phyloP scores from a whole-genome alignment of 805 yeast species.

The Candida nanaspora region DNA sequence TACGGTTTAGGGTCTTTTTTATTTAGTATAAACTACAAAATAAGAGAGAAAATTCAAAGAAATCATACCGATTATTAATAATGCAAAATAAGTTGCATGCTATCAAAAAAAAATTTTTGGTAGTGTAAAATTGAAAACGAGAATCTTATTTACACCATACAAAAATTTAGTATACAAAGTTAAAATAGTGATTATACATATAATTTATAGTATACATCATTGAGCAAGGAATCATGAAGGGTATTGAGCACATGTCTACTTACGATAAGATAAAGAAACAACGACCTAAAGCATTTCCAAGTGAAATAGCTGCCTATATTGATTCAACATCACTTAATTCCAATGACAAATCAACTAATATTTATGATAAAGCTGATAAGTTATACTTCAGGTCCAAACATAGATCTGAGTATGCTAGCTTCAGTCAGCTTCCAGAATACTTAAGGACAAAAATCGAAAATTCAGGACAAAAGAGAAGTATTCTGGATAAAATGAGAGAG shows the following conservation, averaged over 20 bases:
- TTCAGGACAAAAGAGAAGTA: conserved; percentile 2
- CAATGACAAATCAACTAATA: background rate
- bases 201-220: no score
- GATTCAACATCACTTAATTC: background rate
- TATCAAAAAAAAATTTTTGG: background rate
- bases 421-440: background rate
- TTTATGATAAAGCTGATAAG: background rate
- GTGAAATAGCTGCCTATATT: background rate
- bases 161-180: no score
- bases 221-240: no score
- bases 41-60: background rate
- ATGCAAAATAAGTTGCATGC: no score
- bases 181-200: no score
- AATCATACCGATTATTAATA: background rate
- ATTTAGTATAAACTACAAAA: background rate
- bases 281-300: background rate
- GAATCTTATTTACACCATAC: background rate
- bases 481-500: conserved; percentile 14
- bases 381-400: background rate
- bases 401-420: background rate
- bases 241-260: no score
- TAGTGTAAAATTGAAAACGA: background rate
- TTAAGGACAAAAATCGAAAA: background rate
- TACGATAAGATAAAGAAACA: background rate
- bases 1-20: background rate